Percentiles rank a stretch among this genome's conserved stretches.
Conservation (phyloP, 2,329 filamentous ascomycete species). For the Beauveria rudraprayagi region DNA sequence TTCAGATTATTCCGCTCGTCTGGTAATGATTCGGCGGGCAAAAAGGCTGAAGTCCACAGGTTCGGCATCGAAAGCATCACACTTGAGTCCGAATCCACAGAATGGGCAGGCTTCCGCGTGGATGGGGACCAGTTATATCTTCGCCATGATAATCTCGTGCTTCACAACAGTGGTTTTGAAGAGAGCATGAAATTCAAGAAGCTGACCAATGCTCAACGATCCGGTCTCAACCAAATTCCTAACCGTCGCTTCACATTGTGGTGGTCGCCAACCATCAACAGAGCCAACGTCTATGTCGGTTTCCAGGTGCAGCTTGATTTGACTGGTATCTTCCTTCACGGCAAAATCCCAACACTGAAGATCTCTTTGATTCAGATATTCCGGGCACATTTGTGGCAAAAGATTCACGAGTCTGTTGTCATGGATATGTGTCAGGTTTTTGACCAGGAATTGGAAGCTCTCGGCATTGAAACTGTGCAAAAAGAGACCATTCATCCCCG, state of each 20-base stretch:
- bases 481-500: slow-evolving; percentile 98
- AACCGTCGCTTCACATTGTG: slow-evolving; percentile 97
- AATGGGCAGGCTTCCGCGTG: slow-evolving; percentile 44
- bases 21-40: too few species aligned
- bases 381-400: slow-evolving; percentile 99
- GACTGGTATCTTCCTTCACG: slow-evolving; percentile 97
- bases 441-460: slow-evolving; percentile 89
- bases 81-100: slow-evolving; percentile 33
- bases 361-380: slow-evolving; percentile 99
- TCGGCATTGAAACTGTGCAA: slow-evolving; percentile 95
- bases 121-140: slow-evolving; percentile 43
- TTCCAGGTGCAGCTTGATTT: slow-evolving; percentile 98
- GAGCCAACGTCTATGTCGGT: slow-evolving; percentile 96
- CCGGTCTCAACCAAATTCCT: slow-evolving; percentile 95
- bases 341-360: slow-evolving; percentile 96
- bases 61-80: slow-evolving; percentile 33
- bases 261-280: slow-evolving; percentile 93
- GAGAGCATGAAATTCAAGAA: slow-evolving; percentile 96
- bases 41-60: slow-evolving; percentile 20
- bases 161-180: slow-evolving; percentile 46
- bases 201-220: slow-evolving; percentile 91
- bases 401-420: slow-evolving; percentile 96
- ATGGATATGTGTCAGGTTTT: slow-evolving; percentile 99
- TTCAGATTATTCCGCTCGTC: slow-evolving; percentile 24
- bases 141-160: slow-evolving; percentile 38